These are phyloP conservation scores for Aquanectria penicillioides DNA, from an alignment of 2,329 filamentous ascomycete genomes.

Conservation along the genomic window DNA sequence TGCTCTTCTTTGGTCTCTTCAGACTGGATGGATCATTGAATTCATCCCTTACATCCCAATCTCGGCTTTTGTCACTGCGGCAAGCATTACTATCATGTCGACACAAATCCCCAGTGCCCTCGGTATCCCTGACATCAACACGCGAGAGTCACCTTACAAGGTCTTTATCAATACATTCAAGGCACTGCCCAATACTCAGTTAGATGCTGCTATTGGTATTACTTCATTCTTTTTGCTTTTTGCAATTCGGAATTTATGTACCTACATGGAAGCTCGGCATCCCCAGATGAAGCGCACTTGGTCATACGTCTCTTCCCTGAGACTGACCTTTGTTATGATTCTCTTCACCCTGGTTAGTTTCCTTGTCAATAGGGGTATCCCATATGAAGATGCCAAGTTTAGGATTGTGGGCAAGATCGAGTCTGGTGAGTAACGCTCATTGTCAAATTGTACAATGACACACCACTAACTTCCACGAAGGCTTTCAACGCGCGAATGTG, in stretches of 20 bases:
- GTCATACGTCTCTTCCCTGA: conserved; percentile 79
- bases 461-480: conserved; percentile 44
- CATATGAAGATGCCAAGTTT: conserved; percentile 62
- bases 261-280: conserved; percentile 66
- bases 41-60: conserved; percentile 62
- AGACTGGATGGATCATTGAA: conserved; percentile 61
- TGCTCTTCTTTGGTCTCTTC: conserved; percentile 57
- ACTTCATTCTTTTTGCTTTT: conserved; percentile 75
- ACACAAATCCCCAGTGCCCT: conserved; percentile 57
- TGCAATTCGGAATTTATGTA: conserved; percentile 69
- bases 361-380: conserved; percentile 67
- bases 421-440: conserved; percentile 54
- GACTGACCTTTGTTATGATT: conserved; percentile 79
- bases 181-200: conserved; percentile 52
- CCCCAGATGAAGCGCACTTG: conserved; percentile 71
- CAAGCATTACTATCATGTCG: conserved; percentile 60
- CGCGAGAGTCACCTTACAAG: conserved; percentile 55
- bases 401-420: conserved; percentile 74
- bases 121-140: conserved; percentile 56
- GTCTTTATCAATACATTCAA: conserved; percentile 57
- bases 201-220: conserved; percentile 79
- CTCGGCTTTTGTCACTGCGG: conserved; percentile 61
- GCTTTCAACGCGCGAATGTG: conserved; percentile 71
- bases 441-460: background rate
- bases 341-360: conserved; percentile 81